Evolutionary conservation across 148 eudicot genomes (phyloP).

Genomic region (Vaccinium darrowii): DNA sequence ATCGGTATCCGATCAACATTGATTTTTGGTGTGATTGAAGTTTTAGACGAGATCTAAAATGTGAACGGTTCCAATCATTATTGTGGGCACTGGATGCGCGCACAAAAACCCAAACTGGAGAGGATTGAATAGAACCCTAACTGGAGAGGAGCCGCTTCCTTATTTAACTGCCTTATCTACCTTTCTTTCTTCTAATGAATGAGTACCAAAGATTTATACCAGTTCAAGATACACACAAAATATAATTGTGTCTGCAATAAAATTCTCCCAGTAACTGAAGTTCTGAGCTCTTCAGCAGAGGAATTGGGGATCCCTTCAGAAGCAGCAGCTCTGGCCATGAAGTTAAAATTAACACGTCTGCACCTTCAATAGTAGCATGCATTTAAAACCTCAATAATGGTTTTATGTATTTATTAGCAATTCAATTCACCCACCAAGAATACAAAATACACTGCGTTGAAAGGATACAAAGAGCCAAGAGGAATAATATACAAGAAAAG

Average conservation of each 20-base stretch:
- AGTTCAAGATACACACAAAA: neutral
- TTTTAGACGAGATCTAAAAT: no score
- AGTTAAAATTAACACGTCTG: slow-evolving; percentile 14
- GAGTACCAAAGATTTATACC: neutral
- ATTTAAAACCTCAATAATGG: neutral
- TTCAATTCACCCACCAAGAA: slow-evolving; percentile 1
- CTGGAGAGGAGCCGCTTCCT: no score
- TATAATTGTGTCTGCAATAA: neutral
- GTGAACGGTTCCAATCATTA: no score
- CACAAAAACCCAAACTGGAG: no score
- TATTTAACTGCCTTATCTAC: neutral
- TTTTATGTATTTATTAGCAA: neutral
- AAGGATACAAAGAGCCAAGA: slow-evolving; percentile 4
- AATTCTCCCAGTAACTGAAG: neutral
- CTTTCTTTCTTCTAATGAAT: neutral
- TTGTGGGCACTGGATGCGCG: no score
- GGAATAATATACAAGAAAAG: neutral
- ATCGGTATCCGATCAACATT: no score
- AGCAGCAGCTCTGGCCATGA: neutral
- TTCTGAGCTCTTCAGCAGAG: slow-evolving; percentile 3
- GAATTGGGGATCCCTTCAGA: no score
- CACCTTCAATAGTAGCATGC: slow-evolving; percentile 9
- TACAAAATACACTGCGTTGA: neutral
- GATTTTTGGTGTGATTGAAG: no score
- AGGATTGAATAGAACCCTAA: no score